Conservation (phyloP, 495 filamentous ascomycete species). For the Jackrogersella multiformis region DNA sequence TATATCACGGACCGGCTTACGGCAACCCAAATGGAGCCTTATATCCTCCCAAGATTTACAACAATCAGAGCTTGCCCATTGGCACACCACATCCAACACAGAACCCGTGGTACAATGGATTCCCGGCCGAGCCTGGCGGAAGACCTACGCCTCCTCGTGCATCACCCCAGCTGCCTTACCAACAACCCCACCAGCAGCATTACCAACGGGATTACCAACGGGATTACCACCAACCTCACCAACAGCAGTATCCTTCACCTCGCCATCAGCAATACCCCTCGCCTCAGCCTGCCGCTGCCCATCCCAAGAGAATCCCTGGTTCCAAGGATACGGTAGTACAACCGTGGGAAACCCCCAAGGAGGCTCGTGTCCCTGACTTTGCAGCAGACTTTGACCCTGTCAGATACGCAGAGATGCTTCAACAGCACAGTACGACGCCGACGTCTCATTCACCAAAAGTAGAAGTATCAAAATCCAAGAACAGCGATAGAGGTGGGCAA, state of each 20-base stretch:
- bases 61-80: conserved; percentile 20
- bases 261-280: no score
- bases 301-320: conserved; percentile 23
- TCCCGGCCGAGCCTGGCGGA: no score
- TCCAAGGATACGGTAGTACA: conserved; percentile 38
- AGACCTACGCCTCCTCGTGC: conserved; percentile 2
- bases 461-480: neutral
- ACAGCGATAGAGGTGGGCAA: conserved; percentile 27
- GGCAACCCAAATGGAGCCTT: conserved; percentile 52
- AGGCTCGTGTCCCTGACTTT: conserved; percentile 3
- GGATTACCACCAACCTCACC: no score
- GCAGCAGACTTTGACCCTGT: neutral
- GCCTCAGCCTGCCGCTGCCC: no score
- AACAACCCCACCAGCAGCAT: no score
- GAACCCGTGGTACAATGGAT: conserved; percentile 42
- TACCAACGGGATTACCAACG: no score
- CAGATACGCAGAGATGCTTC: neutral
- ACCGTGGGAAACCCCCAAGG: conserved; percentile 16
- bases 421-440: neutral
- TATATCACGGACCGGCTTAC: conserved; percentile 60
- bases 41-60: conserved; percentile 30
- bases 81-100: conserved; percentile 42
- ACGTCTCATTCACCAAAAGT: neutral
- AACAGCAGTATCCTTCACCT: no score
- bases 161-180: neutral